Evolutionary conservation across 164 flowering plant genomes (phyloP).

Genomic region (Santalum album): DNA sequence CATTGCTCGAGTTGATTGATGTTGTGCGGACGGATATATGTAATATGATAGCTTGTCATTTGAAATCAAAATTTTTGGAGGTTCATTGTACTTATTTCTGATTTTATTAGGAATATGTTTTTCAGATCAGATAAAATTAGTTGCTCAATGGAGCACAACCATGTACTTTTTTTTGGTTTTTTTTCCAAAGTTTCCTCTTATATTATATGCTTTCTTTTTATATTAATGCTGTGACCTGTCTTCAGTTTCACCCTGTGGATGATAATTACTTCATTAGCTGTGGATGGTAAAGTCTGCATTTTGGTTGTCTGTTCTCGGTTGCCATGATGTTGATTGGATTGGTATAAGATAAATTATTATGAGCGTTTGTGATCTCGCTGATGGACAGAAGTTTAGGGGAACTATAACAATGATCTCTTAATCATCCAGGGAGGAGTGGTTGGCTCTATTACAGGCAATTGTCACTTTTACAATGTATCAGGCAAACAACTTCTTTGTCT

Average conservation of each 20-base stretch:
- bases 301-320: constrained; percentile 56
- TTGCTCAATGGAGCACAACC: too few relatives aligned
- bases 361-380: constrained; percentile 77
- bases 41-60: too few relatives aligned
- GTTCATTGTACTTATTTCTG: too few relatives aligned
- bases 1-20: too few relatives aligned
- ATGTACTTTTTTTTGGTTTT: too few relatives aligned
- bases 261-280: constrained; percentile 88
- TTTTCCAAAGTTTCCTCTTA: too few relatives aligned
- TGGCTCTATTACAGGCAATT: constrained; percentile 66
- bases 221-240: constrained; percentile 89
- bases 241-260: constrained; percentile 80
- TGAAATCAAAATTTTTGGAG: too few relatives aligned
- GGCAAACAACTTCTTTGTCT: too few relatives aligned
- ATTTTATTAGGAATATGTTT: too few relatives aligned
- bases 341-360: constrained; percentile 68
- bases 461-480: constrained; percentile 59
- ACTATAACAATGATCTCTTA: constrained; percentile 2
- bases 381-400: constrained; percentile 37
- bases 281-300: constrained; percentile 88
- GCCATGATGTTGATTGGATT: constrained; percentile 81
- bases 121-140: too few relatives aligned
- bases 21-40: too few relatives aligned
- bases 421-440: constrained; percentile 66
- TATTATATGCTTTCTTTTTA: too few relatives aligned